Evolutionary conservation across 2,329 filamentous ascomycete genomes (phyloP).

Genomic region (Apiospora pterosperma): DNA sequence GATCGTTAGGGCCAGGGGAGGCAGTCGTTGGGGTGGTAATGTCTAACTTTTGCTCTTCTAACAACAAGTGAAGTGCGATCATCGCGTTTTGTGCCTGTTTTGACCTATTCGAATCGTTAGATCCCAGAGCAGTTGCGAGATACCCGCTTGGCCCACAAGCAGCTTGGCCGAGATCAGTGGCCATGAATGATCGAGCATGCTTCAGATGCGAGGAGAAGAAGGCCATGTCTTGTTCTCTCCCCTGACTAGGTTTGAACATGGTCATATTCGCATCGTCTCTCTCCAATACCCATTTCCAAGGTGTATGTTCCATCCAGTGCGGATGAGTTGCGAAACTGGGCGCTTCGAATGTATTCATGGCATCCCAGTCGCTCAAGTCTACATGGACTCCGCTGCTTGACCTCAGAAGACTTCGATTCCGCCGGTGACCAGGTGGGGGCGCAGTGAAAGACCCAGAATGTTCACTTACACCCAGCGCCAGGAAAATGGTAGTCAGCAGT

Average conservation of each 20-base stretch:
- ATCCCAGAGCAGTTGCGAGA: conserved; percentile 57
- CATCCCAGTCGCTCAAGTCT: conserved; percentile 40
- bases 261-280: conserved; percentile 38
- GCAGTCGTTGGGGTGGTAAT: conserved; percentile 45
- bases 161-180: conserved; percentile 53
- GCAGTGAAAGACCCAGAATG: conserved; percentile 19
- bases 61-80: conserved; percentile 77
- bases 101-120: conserved; percentile 53
- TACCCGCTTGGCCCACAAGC: conserved; percentile 55
- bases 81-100: conserved; percentile 65
- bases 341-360: conserved; percentile 43
- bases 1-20: conserved; percentile 41
- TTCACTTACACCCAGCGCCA: conserved; percentile 48
- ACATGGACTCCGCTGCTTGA: conserved; percentile 28
- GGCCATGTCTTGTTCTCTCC: conserved; percentile 18
- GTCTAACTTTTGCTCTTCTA: conserved; percentile 85
- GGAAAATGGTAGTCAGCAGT: conserved; percentile 60
- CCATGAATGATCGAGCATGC: conserved; percentile 63
- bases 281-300: conserved; percentile 72
- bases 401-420: conserved; percentile 22
- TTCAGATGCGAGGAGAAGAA: conserved; percentile 52
- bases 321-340: conserved; percentile 48
- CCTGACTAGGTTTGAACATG: conserved; percentile 21
- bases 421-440: conserved; percentile 13
- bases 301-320: conserved; percentile 56